phyloP scores from a whole-genome alignment of 2,329 filamentous ascomycete genomes.

The Cylindrodendrum hubeiense region DNA sequence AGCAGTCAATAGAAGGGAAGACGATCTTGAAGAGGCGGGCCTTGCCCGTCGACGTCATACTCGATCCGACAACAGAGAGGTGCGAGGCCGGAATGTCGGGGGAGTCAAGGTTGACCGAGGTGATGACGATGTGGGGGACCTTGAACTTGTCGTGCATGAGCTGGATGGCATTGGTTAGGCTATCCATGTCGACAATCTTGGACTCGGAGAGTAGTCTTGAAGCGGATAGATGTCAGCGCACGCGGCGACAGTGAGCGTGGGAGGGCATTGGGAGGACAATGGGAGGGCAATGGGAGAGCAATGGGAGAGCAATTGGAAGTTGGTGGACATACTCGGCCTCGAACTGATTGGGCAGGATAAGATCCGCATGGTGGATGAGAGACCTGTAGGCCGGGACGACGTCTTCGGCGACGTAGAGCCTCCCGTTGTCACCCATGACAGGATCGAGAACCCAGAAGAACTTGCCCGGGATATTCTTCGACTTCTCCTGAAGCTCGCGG shows the following conservation, averaged over 20 bases:
- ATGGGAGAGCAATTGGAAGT: background rate
- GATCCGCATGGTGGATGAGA: constrained; percentile 83
- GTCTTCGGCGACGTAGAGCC: constrained; percentile 90
- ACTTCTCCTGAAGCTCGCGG: constrained; percentile 79
- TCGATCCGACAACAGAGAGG: constrained; percentile 83
- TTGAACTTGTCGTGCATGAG: constrained; percentile 81
- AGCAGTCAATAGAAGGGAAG: constrained; percentile 89
- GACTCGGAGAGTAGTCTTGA: constrained; percentile 84
- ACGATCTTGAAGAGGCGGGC: constrained; percentile 91
- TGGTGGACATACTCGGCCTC: constrained; percentile 84
- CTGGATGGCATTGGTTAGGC: constrained; percentile 80
- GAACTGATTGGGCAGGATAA: constrained; percentile 97
- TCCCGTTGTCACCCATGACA: constrained; percentile 97
- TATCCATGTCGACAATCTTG: constrained; percentile 80
- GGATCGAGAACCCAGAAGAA: constrained; percentile 99
- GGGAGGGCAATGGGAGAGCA: background rate
- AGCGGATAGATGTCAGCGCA: constrained; percentile 15
- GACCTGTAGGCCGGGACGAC: constrained; percentile 91
- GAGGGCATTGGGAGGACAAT: background rate
- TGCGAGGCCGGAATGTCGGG: constrained; percentile 62
- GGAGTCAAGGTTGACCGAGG: constrained; percentile 80
- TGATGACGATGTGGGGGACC: constrained; percentile 92
- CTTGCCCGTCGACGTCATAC: constrained; percentile 70
- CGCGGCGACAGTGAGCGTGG: background rate
- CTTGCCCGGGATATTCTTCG: constrained; percentile 72